These are phyloP conservation scores for Fusarium lateritium DNA, from an alignment of 2,329 filamentous ascomycete genomes.

Conservation along the genomic window DNA sequence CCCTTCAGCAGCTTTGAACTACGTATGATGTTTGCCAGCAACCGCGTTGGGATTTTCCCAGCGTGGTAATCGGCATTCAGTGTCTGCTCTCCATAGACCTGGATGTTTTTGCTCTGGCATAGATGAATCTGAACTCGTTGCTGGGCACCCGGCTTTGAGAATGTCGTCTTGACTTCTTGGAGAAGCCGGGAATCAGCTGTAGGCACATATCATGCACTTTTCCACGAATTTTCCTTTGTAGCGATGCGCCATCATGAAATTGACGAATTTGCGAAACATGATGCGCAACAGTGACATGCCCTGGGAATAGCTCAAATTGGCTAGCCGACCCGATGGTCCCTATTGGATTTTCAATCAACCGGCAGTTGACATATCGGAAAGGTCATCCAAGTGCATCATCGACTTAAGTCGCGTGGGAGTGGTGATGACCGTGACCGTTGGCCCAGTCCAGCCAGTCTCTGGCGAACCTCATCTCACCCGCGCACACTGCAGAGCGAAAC, in stretches of 20 bases:
- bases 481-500: neutral
- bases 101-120: constrained; percentile 71
- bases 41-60: constrained; percentile 50
- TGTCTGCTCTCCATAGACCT: constrained; percentile 62
- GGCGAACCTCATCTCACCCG: constrained; percentile 25
- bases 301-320: neutral
- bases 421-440: constrained; percentile 20
- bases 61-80: constrained; percentile 65
- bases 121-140: constrained; percentile 66
- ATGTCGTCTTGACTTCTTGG: constrained; percentile 67
- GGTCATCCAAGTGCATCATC: constrained; percentile 18
- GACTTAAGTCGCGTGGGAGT: constrained; percentile 34
- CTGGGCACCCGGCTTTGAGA: constrained; percentile 70
- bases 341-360: constrained; percentile 13
- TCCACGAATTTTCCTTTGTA: neutral
- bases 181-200: constrained; percentile 72
- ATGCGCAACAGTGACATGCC: constrained; percentile 5
- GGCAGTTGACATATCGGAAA: constrained; percentile 37
- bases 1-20: constrained; percentile 7
- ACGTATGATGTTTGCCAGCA: constrained; percentile 53
- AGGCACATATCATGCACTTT: constrained; percentile 61
- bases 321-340: neutral
- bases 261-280: neutral
- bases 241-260: neutral
- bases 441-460: constrained; percentile 3